These are phyloP conservation scores for Yarrowia yakushimensis DNA, from an alignment of 805 yeast genomes.

Conservation along the genomic window DNA sequence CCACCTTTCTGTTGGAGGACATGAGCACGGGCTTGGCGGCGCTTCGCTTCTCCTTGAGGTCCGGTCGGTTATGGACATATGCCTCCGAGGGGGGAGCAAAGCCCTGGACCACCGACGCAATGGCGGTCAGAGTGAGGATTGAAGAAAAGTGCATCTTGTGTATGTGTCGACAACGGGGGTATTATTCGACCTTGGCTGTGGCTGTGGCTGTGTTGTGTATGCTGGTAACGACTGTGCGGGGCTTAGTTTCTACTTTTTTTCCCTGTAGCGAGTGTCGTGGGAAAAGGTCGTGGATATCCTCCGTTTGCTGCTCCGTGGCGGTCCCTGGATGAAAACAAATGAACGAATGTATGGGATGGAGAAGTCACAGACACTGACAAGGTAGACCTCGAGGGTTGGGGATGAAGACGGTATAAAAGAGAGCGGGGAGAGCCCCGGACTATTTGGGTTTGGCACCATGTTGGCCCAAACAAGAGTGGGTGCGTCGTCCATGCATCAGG, in stretches of 20 bases:
- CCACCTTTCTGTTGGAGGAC: constrained; percentile 20
- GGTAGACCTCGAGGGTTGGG: not conserved
- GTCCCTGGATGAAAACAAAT: not conserved
- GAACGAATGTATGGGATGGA: constrained; percentile 10
- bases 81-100: constrained; percentile 20
- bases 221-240: not conserved
- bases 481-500: constrained; percentile 3
- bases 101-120: constrained; percentile 21
- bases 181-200: not conserved
- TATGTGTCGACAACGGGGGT: not conserved
- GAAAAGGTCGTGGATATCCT: not conserved
- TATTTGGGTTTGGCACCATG: not conserved
- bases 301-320: not conserved
- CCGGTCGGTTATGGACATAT: constrained; percentile 14
- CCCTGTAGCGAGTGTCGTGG: not conserved
- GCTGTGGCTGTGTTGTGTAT: no score
- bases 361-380: not conserved
- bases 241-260: not conserved
- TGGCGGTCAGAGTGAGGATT: constrained; percentile 7
- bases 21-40: constrained; percentile 16
- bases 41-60: not conserved
- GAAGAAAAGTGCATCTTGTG: constrained; percentile 4
- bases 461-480: constrained; percentile 2
- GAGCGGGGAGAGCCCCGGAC: constrained; percentile 6
- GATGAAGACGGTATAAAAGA: not conserved